phyloP scores from a whole-genome alignment of 768 basidiomycete species.

The Mrakia blollopis region DNA sequence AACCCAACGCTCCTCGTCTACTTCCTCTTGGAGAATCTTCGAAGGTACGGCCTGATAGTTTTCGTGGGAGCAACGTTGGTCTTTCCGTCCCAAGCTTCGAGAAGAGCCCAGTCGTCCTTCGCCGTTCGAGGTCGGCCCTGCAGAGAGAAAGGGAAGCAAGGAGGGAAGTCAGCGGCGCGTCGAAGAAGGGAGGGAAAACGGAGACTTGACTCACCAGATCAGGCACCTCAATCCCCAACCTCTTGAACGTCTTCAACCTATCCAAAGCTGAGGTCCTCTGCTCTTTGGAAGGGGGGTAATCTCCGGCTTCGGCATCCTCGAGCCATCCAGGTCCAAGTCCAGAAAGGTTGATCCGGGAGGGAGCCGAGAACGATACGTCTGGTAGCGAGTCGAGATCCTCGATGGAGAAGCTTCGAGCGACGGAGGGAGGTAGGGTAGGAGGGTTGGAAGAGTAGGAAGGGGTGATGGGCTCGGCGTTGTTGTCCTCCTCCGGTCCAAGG shows the following conservation, averaged over 20 bases:
- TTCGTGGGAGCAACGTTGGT: too few species aligned
- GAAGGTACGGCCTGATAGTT: background rate
- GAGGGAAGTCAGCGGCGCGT: background rate
- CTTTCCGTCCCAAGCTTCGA: slow-evolving; percentile 11
- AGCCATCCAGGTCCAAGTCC: slow-evolving; percentile 20
- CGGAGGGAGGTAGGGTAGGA: background rate
- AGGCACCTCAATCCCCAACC: slow-evolving; percentile 18
- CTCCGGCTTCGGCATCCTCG: slow-evolving; percentile 3
- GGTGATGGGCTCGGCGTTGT: background rate
- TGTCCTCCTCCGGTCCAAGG: background rate
- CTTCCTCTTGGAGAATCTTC: background rate
- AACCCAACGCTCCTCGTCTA: too few species aligned
- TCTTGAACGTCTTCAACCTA: slow-evolving; percentile 19
- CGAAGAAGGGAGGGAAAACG: background rate
- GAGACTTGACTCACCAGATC: background rate
- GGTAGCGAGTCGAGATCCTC: slow-evolving; percentile 18
- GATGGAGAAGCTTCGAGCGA: background rate
- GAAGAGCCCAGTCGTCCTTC: slow-evolving; percentile 26
- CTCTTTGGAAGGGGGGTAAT: background rate
- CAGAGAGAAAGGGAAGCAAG: background rate
- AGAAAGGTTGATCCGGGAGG: background rate
- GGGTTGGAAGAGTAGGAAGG: background rate
- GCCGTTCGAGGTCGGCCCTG: slow-evolving; percentile 29
- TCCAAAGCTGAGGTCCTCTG: background rate
- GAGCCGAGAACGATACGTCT: background rate